Conservation (phyloP, 1,284 basidiomycete species). For the Pseudozyma sp. region DNA sequence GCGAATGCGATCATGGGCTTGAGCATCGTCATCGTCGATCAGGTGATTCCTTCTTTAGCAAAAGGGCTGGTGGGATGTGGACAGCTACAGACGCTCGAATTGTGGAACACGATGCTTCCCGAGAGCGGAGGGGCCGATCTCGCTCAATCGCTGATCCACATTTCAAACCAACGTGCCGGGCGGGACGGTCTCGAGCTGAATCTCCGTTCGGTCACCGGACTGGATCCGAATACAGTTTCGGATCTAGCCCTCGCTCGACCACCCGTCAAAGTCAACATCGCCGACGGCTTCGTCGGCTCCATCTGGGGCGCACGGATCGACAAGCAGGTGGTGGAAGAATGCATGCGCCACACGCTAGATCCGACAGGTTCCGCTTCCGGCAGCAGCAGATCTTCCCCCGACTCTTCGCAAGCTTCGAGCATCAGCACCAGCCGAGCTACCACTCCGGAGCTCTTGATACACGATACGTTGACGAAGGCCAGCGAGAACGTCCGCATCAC, state of each 20-base stretch:
- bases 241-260: constrained; percentile 18
- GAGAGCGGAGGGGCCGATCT: constrained; percentile 14
- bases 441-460: constrained; percentile 22
- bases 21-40: constrained; percentile 44
- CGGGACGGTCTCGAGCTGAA: constrained; percentile 5
- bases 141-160: constrained; percentile 17
- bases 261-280: constrained; percentile 29
- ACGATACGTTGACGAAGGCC: constrained; percentile 19
- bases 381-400: constrained; percentile 1
- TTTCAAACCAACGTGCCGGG: not conserved
- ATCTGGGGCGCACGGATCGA: constrained; percentile 41
- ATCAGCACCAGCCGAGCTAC: constrained; percentile 15
- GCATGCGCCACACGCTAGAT: constrained; percentile 23
- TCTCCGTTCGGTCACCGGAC: constrained; percentile 18
- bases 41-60: constrained; percentile 21
- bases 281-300: constrained; percentile 37
- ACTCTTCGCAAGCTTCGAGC: constrained; percentile 15
- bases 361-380: not conserved
- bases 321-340: constrained; percentile 13
- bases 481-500: constrained; percentile 22
- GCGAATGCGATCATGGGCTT: constrained; percentile 29
- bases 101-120: constrained; percentile 44
- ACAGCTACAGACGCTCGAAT: constrained; percentile 19
- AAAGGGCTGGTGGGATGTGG: constrained; percentile 14
- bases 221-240: constrained; percentile 19